Evolutionary conservation across 2,329 filamentous ascomycete species (phyloP), one percentile per base, ranked within the genome.

Genomic region (Pseudogymnoascus sp.): DNA sequence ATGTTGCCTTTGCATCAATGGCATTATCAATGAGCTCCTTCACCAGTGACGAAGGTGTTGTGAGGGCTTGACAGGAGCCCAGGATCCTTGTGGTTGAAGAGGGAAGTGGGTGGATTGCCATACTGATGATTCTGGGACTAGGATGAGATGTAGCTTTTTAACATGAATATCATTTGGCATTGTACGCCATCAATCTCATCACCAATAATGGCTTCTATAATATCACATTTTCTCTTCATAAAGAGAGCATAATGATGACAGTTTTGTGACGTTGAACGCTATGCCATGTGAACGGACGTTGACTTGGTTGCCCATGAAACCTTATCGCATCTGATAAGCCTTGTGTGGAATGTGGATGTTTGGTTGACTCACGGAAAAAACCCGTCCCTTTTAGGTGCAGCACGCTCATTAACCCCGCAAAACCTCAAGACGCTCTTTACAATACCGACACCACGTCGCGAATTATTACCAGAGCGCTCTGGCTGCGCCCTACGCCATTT

Each of bases 1-100:
- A 80, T 1, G 81, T 87, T 11, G 89, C 87, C 59, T 80, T 77
- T 6, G 88, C 87, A 71, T 93, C 89, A 18, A 92, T 79, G 43
- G 88, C 80, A 71, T 93, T 92, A 67, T 92, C 89, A 33, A 92
- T 72, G 3, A 92, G 82, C 72, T 92, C 89, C 69, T 92, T 92
- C 66, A 91, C 81, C 2, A 90, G 74, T 9, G 82, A 80, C 11
- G 77, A 74, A 0, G 88, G 80, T 6, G 82, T 82, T 4, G 80
- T 77, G 58, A 91, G 78, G 50, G 80, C 78, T 66, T 85, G 77
- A 2, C 82, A 77, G 6, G 87, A 84, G 36, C 84, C 81, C 6
- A 92, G 76, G 9, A 82, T 78, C 53, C 80, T 79, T 20, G 80
- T 75, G 12, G 81, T 78, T 2, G 76, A 72, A 37, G 75, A 67